Percentiles rank a stretch among this genome's conserved stretches.
These are phyloP conservation scores for Omphalotus guepiniiformis DNA, from an alignment of 768 basidiomycete species.

Conservation along the genomic window DNA sequence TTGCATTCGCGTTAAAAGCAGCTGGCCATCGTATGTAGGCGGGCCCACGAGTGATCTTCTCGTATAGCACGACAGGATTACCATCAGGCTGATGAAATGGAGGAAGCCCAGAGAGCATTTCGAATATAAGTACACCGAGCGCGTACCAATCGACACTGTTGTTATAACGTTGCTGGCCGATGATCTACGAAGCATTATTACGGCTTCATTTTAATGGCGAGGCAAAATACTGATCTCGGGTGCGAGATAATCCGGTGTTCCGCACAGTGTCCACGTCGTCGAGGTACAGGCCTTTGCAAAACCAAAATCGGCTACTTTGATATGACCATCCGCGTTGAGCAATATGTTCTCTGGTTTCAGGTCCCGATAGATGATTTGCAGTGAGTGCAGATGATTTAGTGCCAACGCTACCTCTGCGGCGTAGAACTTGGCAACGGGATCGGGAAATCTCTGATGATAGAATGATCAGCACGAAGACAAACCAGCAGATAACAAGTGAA, in stretches of 20 bases:
- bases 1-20: conserved; percentile 68
- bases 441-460: conserved; percentile 74
- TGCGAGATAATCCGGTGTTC: conserved; percentile 94
- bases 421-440: conserved; percentile 97
- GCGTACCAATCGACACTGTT: conserved; percentile 99
- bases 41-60: conserved; percentile 82
- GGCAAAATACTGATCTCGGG: conserved; percentile 61
- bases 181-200: conserved; percentile 44
- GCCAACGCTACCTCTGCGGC: conserved; percentile 94
- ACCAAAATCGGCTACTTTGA: conserved; percentile 96
- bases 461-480: conserved; percentile 16
- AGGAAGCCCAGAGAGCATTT: conserved; percentile 95
- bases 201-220: conserved; percentile 12
- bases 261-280: conserved; percentile 93
- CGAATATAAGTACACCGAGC: conserved; percentile 92
- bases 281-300: conserved; percentile 88
- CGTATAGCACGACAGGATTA: conserved; percentile 85
- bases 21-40: conserved; percentile 74
- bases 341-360: conserved; percentile 97
- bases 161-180: conserved; percentile 82
- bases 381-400: conserved; percentile 80
- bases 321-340: conserved; percentile 90
- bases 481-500: conserved; percentile 11
- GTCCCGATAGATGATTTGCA: conserved; percentile 94
- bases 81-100: conserved; percentile 89